Evolutionary conservation across 2,329 filamentous ascomycete genomes (phyloP).

Genomic region (Davidsoniella australis): DNA sequence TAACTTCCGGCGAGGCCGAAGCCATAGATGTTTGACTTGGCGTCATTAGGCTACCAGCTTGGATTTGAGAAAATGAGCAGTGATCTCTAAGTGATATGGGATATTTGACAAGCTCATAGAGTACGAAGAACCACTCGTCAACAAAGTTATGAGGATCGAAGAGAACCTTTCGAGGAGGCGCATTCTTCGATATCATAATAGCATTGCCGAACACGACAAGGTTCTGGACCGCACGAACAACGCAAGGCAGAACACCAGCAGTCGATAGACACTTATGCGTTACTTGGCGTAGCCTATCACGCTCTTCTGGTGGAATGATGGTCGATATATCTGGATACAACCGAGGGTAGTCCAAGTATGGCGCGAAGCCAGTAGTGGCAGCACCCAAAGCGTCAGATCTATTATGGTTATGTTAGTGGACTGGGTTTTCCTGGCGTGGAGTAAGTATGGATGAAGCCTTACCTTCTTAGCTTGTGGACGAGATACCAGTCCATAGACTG

Average conservation of each 20-base stretch:
- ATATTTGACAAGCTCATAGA: slow-evolving; percentile 7
- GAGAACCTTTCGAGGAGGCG: slow-evolving; percentile 3
- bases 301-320: slow-evolving; percentile 2
- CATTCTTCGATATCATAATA: slow-evolving; percentile 6
- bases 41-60: slow-evolving; percentile 6
- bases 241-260: slow-evolving; percentile 10
- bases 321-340: slow-evolving; percentile 9
- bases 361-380: slow-evolving; percentile 6
- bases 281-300: slow-evolving; percentile 1
- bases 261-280: not conserved
- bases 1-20: not conserved
- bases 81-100: slow-evolving; percentile 10
- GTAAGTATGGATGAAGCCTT: not conserved
- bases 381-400: slow-evolving; percentile 11
- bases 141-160: slow-evolving; percentile 10
- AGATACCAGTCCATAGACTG: slow-evolving; percentile 11
- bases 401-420: not conserved
- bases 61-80: slow-evolving; percentile 10
- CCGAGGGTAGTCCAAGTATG: slow-evolving; percentile 12
- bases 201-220: slow-evolving; percentile 8
- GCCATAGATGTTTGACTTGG: not conserved
- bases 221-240: slow-evolving; percentile 3
- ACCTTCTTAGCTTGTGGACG: slow-evolving; percentile 11
- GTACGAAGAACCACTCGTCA: slow-evolving; percentile 11
- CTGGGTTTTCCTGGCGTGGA: not conserved